Conservation (phyloP, 2,329 filamentous ascomycete species). For the Scleromitrula shiraiana region DNA sequence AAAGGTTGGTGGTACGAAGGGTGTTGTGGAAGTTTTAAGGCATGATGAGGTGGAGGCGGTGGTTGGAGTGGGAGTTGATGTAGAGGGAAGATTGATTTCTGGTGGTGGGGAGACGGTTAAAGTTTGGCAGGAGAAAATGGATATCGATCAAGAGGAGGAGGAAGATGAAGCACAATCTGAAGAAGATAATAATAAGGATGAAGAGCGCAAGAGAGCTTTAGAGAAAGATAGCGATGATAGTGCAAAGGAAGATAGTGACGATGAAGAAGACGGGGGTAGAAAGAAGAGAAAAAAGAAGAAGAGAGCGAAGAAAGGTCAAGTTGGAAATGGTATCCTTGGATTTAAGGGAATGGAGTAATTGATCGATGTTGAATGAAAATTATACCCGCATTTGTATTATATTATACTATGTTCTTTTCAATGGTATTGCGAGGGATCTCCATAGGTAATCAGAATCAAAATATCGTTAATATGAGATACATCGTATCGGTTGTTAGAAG, state of each 20-base stretch:
- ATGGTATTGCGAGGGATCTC: too few relatives aligned
- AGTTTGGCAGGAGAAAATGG: slow-evolving; percentile 74
- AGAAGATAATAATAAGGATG: slow-evolving; percentile 31
- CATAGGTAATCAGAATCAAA: too few relatives aligned
- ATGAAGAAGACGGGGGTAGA: slow-evolving; percentile 21
- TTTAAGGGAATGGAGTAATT: slow-evolving; percentile 27
- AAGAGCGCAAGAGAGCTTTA: slow-evolving; percentile 24
- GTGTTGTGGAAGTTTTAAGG: slow-evolving; percentile 53
- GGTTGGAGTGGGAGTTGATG: slow-evolving; percentile 74
- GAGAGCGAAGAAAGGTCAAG: slow-evolving; percentile 27
- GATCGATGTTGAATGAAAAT: background rate
- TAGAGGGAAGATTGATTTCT: slow-evolving; percentile 77
- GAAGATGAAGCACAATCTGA: slow-evolving; percentile 46
- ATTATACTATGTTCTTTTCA: too few relatives aligned
- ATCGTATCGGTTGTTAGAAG: too few relatives aligned
- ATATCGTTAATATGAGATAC: too few relatives aligned
- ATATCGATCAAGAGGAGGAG: slow-evolving; percentile 38
- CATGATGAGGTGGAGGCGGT: slow-evolving; percentile 89
- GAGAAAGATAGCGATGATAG: slow-evolving; percentile 22
- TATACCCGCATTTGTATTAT: slow-evolving; percentile 3
- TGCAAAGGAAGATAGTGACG: slow-evolving; percentile 39
- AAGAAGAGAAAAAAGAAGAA: slow-evolving; percentile 27
- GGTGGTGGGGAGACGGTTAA: slow-evolving; percentile 82
- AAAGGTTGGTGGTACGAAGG: slow-evolving; percentile 62
- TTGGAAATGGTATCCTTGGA: slow-evolving; percentile 27